Evolutionary conservation across 768 basidiomycete genomes (phyloP).

Genomic region (Russula compacta): DNA sequence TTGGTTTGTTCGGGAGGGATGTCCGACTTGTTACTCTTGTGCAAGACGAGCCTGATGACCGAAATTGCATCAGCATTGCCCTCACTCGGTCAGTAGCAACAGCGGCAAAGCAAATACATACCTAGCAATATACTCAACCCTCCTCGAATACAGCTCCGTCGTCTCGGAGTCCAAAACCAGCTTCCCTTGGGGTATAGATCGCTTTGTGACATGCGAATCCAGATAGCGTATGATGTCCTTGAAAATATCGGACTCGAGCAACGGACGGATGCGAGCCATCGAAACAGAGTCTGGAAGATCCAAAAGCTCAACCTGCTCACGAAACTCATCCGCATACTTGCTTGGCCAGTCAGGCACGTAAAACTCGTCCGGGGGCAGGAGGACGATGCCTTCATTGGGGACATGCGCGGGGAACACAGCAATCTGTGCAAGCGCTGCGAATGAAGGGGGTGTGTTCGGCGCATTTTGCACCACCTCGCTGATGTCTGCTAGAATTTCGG

Average conservation of each 20-base stretch:
- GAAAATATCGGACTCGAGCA: slow-evolving; percentile 15
- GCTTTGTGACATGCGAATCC: neutral
- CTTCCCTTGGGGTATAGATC: slow-evolving; percentile 4
- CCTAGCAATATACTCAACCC: slow-evolving; percentile 12
- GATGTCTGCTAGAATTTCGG: slow-evolving; percentile 19
- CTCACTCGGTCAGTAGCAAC: neutral
- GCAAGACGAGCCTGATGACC: slow-evolving; percentile 3
- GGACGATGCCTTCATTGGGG: neutral
- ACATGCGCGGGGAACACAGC: slow-evolving; percentile 14
- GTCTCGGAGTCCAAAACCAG: neutral
- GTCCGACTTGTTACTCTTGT: neutral
- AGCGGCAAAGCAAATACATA: neutral
- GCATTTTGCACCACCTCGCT: neutral
- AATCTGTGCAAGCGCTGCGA: neutral
- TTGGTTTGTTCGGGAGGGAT: neutral
- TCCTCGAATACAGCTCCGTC: slow-evolving; percentile 14
- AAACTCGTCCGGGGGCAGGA: slow-evolving; percentile 11
- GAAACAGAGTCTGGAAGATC: slow-evolving; percentile 5
- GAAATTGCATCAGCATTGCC: neutral
- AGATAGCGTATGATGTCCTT: slow-evolving; percentile 10
- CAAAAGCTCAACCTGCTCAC: slow-evolving; percentile 10
- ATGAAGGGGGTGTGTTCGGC: neutral
- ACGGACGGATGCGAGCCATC: slow-evolving; percentile 1
- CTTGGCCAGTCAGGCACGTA: slow-evolving; percentile 21
- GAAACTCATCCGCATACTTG: slow-evolving; percentile 14